A percentile compares a stretch with the other conserved stretches of the same genome.
phyloP scores from a whole-genome alignment of 495 filamentous ascomycete species.

The Penicillium manginii region DNA sequence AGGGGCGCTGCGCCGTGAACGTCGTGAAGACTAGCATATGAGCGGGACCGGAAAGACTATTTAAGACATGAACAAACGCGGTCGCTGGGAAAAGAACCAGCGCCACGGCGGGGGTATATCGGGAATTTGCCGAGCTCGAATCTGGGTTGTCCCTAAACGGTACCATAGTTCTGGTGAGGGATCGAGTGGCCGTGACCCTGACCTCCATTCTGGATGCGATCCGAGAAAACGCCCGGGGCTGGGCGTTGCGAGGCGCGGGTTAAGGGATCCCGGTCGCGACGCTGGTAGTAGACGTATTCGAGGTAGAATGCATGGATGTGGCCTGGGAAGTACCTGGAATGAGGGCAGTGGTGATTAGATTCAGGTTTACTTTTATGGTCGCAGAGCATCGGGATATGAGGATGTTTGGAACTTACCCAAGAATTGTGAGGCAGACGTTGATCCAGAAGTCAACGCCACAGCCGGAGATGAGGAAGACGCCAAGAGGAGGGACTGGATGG shows the following conservation, averaged over 20 bases:
- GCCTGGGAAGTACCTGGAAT: slow-evolving; percentile 69
- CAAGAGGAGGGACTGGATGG: slow-evolving; percentile 61
- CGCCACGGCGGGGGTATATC: neutral
- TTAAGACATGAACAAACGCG: too few relatives aligned
- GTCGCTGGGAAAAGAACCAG: too few relatives aligned
- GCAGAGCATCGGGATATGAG: neutral
- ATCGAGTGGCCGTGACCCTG: slow-evolving; percentile 21
- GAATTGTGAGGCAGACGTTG: slow-evolving; percentile 64
- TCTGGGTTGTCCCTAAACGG: slow-evolving; percentile 31
- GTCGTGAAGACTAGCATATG: neutral
- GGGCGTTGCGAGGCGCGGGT: slow-evolving; percentile 50
- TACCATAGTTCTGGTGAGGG: slow-evolving; percentile 52
- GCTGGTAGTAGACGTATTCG: slow-evolving; percentile 83
- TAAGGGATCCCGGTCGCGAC: slow-evolving; percentile 57
- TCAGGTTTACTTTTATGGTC: neutral
- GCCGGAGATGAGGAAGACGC: slow-evolving; percentile 65
- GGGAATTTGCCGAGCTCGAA: neutral
- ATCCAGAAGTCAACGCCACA: slow-evolving; percentile 67
- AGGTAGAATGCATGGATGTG: slow-evolving; percentile 92
- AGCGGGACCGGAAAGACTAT: neutral
- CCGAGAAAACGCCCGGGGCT: slow-evolving; percentile 79
- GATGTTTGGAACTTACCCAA: slow-evolving; percentile 51
- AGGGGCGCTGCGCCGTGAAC: neutral
- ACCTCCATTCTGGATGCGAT: slow-evolving; percentile 75
- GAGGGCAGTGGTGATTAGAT: slow-evolving; percentile 5